These are phyloP conservation scores for Wickerhamomyces chambardii DNA, from an alignment of 805 yeast genomes.

Conservation along the genomic window DNA sequence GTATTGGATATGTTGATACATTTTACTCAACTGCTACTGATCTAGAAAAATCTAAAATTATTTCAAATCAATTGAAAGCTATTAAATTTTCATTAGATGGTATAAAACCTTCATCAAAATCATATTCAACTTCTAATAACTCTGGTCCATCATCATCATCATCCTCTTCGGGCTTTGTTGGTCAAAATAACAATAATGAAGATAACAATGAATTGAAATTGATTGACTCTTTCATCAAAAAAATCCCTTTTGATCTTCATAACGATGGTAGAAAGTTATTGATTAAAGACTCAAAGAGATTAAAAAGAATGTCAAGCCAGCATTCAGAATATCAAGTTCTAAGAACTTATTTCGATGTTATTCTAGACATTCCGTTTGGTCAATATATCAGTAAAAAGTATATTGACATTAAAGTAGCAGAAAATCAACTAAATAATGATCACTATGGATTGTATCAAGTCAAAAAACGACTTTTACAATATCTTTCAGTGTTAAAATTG, in stretches of 20 bases:
- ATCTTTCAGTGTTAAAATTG: conserved; percentile 69
- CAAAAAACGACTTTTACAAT: conserved; percentile 69
- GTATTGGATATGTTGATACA: conserved; percentile 30
- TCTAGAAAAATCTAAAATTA: conserved; percentile 42
- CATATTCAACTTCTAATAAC: not conserved
- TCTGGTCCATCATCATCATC: not conserved
- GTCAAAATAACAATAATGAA: conserved; percentile 5
- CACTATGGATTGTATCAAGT: conserved; percentile 72
- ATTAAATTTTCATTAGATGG: conserved; percentile 40
- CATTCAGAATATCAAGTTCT: conserved; percentile 59
- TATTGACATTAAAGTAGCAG: conserved; percentile 44
- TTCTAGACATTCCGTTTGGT: conserved; percentile 55
- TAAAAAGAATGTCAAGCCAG: conserved; percentile 40
- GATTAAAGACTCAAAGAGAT: conserved; percentile 42
- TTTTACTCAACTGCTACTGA: conserved; percentile 41
- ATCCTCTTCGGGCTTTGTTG: no score
- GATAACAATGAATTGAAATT: conserved; percentile 29
- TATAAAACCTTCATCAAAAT: conserved; percentile 30
- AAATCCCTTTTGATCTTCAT: conserved; percentile 20
- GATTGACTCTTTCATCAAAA: conserved; percentile 20
- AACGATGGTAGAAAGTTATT: conserved; percentile 33
- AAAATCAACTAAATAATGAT: conserved; percentile 55
- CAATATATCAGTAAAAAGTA: conserved; percentile 19
- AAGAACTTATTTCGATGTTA: conserved; percentile 53
- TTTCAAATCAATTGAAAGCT: conserved; percentile 45